Base-by-base conservation (phyloP, 805 yeast genomes). In the Yarrowia sp. region DNA sequence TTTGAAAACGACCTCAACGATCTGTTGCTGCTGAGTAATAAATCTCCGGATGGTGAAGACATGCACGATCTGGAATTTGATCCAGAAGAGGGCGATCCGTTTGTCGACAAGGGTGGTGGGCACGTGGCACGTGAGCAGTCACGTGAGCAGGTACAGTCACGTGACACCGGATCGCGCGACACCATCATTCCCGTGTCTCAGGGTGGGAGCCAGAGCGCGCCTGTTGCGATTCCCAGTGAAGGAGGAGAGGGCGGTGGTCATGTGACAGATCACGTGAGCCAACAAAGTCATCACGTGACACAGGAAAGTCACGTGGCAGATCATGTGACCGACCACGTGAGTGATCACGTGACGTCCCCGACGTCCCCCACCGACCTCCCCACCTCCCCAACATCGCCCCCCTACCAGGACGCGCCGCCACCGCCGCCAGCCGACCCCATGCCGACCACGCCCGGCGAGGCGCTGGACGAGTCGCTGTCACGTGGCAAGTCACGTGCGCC, bases 1-100 rank as follows among this genome's bases (percentile, higher is more conserved):
- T 55, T 55, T n/a, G 61, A 55, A 7, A 55, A n/a, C 46, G 61
- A 55, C 19, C 46, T 55, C 24, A 55, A 55, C 14, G 61, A 55
- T 15, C 12, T 55, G 61, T 7, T 55, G 46, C 33, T 55, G 38
- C 3, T 55, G 38, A 55, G 61, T n/a, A 9, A 17, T 15, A 50
- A 36, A 19, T 49, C 55, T 17, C 55, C 55, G 0, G 55, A 49
- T 3, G 55, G 38, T 1, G 42, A 34, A 14, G 52, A 47, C 13
- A 30, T 15, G 36, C 38, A 47, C 13, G 52, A 47, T 2, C 13
- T 46, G 34, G 52, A 24, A 9, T 30, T 30, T 7, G 34, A 46
- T 19, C 49, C 33, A 5, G 52, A 46, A 36, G 38, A 33, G 36
- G n/a, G n/a, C n/a, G n/a, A 24, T 7, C 30, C 30, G 30, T 24